Percentiles rank a stretch among this genome's conserved stretches.
Conservation (phyloP, 2,329 filamentous ascomycete species). For the Cyclaneusma minus region DNA sequence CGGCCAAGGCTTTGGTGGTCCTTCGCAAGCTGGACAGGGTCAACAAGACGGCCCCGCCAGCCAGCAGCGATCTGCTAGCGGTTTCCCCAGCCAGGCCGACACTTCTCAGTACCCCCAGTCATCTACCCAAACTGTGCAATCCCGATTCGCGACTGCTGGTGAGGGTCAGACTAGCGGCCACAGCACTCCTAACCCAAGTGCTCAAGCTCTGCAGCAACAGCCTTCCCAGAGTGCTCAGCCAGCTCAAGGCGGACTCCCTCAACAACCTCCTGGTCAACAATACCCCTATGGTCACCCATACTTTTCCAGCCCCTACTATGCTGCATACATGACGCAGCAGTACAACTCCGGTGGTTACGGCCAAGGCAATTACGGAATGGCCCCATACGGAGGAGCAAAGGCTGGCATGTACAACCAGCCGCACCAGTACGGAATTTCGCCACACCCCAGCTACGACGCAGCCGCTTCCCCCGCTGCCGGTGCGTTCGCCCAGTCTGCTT, state of each 20-base stretch:
- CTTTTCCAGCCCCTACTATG: conserved; percentile 47
- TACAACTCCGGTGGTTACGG: conserved; percentile 25
- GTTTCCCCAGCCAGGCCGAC: conserved; percentile 54
- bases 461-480: conserved; percentile 18
- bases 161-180: conserved; percentile 78
- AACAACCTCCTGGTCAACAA: conserved; percentile 22
- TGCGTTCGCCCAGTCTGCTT: conserved; percentile 16
- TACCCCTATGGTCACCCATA: conserved; percentile 43
- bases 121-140: conserved; percentile 44
- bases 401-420: conserved; percentile 18
- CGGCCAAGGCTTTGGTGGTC: conserved; percentile 38
- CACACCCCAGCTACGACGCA: conserved; percentile 19
- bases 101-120: conserved; percentile 59
- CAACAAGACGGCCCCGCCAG: conserved; percentile 59
- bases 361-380: conserved; percentile 20
- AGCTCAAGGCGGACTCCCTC: conserved; percentile 28
- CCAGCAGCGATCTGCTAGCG: conserved; percentile 64
- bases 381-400: conserved; percentile 17
- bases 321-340: conserved; percentile 38
- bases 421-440: conserved; percentile 20
- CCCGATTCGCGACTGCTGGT: conserved; percentile 40
- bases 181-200: conserved; percentile 73
- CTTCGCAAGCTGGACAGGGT: conserved; percentile 36
- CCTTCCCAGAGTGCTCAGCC: conserved; percentile 25
- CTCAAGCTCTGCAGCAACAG: conserved; percentile 33